Base-by-base conservation (phyloP, 2,329 filamentous ascomycete species). In the Fusarium pilosicola region DNA sequence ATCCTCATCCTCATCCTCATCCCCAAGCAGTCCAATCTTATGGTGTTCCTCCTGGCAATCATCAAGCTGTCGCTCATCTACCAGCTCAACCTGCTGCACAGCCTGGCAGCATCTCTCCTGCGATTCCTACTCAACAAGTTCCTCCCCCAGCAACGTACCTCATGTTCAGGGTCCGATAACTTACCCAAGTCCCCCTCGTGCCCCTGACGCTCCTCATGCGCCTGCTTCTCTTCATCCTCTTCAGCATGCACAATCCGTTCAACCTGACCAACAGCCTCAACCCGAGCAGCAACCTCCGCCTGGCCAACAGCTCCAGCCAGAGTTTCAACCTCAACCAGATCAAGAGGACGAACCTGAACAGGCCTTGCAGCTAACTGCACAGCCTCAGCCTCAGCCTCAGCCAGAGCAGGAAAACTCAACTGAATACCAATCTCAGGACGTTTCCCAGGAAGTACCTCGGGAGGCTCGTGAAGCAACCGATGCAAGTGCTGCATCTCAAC, bases 161-260 rank as follows among this genome's bases (percentile, higher is more conserved):
- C 52, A 54, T 26, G 46, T 22, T 26, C 66, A 55, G 46, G 67
- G 45, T 38, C 46, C 59, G 22, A 45, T 68, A 26, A 74, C 67
- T 13, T 78, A 76, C 42, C 73, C 76, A 32, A 78, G 76, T 24
- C 76, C 76, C 18, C 69, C 73, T 46, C 62, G 41, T 46, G 49
- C 51, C 7, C 38, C 68, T 45, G 68, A 77, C 22, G 44, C 71
- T 17, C 38, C 75, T 14, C 74, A 71, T 18, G 49, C 71, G 30
- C 49, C 73, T 46, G 65, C 76, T 41, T 76, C 74, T 57, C 55
- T 76, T n/a, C 76, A 78, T 51, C 58, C 74, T 26, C 65, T 78
- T 7, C 69, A 71, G 45, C 70, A 68, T 28, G 68, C 42, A n/a
- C 59, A 72, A 32, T 61, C 71, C 22, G 20, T 30, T 22, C 71